Base-by-base conservation (phyloP, 768 basidiomycete genomes). In the Mycena leptocephala region DNA sequence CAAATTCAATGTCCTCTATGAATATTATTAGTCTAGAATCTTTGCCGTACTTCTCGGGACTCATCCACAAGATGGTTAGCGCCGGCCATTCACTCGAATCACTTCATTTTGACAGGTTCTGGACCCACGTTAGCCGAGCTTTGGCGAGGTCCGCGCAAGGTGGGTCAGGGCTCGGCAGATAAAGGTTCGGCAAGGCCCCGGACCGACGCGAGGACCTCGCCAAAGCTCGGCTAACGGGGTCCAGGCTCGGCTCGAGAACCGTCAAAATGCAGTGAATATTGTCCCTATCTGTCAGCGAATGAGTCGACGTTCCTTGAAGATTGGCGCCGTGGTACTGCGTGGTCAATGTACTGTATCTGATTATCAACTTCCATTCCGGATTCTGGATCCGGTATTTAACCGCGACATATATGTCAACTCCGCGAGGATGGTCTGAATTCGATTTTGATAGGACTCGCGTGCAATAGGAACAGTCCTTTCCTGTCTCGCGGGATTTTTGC, bases 201-300 rank as follows among this genome's bases (percentile, higher is more conserved):
- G n/a, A n/a, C n/a, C n/a, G n/a, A n/a, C n/a, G n/a, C n/a, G n/a
- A n/a, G n/a, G n/a, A n/a, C n/a, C n/a, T n/a, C n/a, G n/a, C n/a
- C n/a, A n/a, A n/a, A n/a, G n/a, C n/a, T n/a, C n/a, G n/a, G n/a
- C n/a, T n/a, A n/a, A n/a, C n/a, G n/a, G n/a, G n/a, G n/a, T n/a
- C n/a, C n/a, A n/a, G n/a, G n/a, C n/a, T n/a, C n/a, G n/a, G n/a
- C n/a, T n/a, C n/a, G n/a, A n/a, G n/a, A n/a, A n/a, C n/a, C n/a
- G n/a, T n/a, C n/a, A n/a, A n/a, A n/a, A n/a, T 37, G 6, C 7
- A 37, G 35, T 13, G 35, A 13, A 37, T 46, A 65, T 51, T 56
- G 32, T 65, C 28, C 64, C 43, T 51, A 65, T 65, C 64, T 65
- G 63, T 64, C 63, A 64, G 63, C 63, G 30, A 64, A 64, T 64